Evolutionary conservation across 352 stramenopile genomes (phyloP).

Genomic region (Phytophthora uliginosa): DNA sequence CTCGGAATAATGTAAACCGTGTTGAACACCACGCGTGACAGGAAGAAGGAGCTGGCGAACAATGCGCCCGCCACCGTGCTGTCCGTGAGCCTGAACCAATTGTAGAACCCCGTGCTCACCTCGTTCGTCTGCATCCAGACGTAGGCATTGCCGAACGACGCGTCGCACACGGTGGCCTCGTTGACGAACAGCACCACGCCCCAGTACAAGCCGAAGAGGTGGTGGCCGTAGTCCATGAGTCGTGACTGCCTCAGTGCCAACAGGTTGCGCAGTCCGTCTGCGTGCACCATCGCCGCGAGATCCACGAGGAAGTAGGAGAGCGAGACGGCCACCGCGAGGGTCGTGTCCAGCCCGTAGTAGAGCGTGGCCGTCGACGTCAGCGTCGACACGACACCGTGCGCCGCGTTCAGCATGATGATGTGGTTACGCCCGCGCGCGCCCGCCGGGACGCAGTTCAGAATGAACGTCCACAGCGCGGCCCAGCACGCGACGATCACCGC

Average conservation of each 20-base stretch:
- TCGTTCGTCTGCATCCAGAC: slow-evolving; percentile 90
- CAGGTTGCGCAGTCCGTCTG: slow-evolving; percentile 54
- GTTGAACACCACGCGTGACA: slow-evolving; percentile 80
- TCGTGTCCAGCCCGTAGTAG: slow-evolving; percentile 53
- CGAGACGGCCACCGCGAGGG: slow-evolving; percentile 67
- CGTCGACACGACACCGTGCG: slow-evolving; percentile 75
- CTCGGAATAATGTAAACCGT: slow-evolving; percentile 70
- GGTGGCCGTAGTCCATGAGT: slow-evolving; percentile 80
- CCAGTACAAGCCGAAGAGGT: slow-evolving; percentile 76
- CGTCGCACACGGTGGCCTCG: slow-evolving; percentile 61
- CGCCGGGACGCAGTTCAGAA: slow-evolving; percentile 53
- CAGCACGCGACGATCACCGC: slow-evolving; percentile 46
- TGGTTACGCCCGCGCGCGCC: slow-evolving; percentile 62
- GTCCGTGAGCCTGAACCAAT: slow-evolving; percentile 81
- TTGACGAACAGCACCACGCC: slow-evolving; percentile 69
- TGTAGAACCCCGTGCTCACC: slow-evolving; percentile 85
- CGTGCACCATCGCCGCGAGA: slow-evolving; percentile 66
- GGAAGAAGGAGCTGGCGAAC: slow-evolving; percentile 74
- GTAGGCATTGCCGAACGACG: slow-evolving; percentile 72
- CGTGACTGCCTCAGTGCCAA: slow-evolving; percentile 52
- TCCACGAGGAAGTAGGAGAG: slow-evolving; percentile 82
- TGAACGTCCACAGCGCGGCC: slow-evolving; percentile 60
- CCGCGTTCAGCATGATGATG: slow-evolving; percentile 77
- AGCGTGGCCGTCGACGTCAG: slow-evolving; percentile 55
- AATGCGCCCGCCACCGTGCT: slow-evolving; percentile 60